Evolutionary conservation across 768 basidiomycete genomes (phyloP).

Genomic region (Podaxis sp.): DNA sequence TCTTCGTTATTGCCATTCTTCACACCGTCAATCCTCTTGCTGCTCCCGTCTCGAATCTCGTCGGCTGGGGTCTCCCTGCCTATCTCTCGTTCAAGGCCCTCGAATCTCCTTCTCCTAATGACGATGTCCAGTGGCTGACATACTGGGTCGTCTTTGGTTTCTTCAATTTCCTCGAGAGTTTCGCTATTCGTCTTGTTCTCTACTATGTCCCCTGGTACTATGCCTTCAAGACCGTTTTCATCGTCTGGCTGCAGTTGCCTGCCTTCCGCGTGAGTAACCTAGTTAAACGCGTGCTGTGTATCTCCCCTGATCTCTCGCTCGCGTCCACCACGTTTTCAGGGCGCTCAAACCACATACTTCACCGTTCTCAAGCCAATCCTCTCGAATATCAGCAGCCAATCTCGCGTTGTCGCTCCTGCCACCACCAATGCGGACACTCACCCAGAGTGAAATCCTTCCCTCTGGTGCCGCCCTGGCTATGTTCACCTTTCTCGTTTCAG

Average conservation of each 20-base stretch:
- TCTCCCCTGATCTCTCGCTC: conserved; percentile 21
- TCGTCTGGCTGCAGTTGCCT: conserved; percentile 90
- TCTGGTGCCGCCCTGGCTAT: neutral
- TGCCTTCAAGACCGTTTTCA: conserved; percentile 87
- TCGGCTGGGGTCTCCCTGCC: conserved; percentile 93
- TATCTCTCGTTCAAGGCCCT: conserved; percentile 95
- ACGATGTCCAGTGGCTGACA: conserved; percentile 95
- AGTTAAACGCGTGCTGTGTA: conserved; percentile 13
- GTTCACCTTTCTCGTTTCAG: neutral
- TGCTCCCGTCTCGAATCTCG: conserved; percentile 87
- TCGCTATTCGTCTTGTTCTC: conserved; percentile 80
- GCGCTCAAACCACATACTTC: conserved; percentile 82
- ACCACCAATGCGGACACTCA: conserved; percentile 50
- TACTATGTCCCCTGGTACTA: conserved; percentile 97
- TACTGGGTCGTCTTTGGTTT: conserved; percentile 97
- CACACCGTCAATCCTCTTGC: conserved; percentile 92
- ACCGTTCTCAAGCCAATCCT: conserved; percentile 80
- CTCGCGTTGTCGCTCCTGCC: conserved; percentile 44
- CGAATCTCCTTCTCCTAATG: conserved; percentile 78
- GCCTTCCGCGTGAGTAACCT: conserved; percentile 69
- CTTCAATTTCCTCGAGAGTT: conserved; percentile 89
- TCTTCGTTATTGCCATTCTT: conserved; percentile 65
- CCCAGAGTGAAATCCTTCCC: conserved; percentile 28
- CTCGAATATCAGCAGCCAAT: conserved; percentile 52
- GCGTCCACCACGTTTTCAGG: conserved; percentile 43